These are phyloP conservation scores for Lonicera japonica DNA, from an alignment of 129 eudicot species.

Conservation along the genomic window DNA sequence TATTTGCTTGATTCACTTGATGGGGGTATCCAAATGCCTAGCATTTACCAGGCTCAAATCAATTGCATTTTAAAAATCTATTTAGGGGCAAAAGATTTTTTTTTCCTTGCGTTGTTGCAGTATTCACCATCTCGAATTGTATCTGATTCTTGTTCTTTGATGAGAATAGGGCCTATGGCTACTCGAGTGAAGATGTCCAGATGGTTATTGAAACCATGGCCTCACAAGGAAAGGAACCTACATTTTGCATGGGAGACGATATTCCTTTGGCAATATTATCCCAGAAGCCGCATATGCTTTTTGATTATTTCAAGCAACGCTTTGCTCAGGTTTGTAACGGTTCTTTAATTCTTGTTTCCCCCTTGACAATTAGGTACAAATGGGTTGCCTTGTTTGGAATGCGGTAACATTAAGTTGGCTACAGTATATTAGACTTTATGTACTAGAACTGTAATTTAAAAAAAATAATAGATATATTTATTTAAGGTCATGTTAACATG, in stretches of 20 bases:
- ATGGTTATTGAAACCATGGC: constrained; percentile 99
- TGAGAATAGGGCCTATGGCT: constrained; percentile 78
- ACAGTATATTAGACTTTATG: not conserved
- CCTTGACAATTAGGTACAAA: not conserved
- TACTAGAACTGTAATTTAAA: not conserved
- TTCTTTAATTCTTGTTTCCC: not conserved
- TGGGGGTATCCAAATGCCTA: not conserved
- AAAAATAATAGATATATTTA: too few species aligned
- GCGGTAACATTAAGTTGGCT: not conserved
- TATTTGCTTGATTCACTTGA: too few species aligned
- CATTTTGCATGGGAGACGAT: constrained; percentile 99
- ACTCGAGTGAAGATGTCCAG: constrained; percentile 99
- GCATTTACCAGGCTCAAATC: not conserved
- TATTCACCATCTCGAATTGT: not conserved
- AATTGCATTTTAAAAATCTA: not conserved
- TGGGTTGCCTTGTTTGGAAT: not conserved
- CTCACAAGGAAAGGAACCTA: constrained; percentile 96
- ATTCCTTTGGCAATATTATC: constrained; percentile 86
- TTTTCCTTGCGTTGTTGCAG: not conserved
- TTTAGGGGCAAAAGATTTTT: not conserved
- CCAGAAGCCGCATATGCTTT: constrained; percentile 82
- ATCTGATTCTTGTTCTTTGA: constrained; percentile 7
- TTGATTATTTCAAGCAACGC: constrained; percentile 97
- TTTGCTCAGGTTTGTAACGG: constrained; percentile 80
- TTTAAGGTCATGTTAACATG: too few species aligned